Evolutionary conservation across 139 green algal genomes (phyloP).

Genomic region (Monoraphidium neglectum): DNA sequence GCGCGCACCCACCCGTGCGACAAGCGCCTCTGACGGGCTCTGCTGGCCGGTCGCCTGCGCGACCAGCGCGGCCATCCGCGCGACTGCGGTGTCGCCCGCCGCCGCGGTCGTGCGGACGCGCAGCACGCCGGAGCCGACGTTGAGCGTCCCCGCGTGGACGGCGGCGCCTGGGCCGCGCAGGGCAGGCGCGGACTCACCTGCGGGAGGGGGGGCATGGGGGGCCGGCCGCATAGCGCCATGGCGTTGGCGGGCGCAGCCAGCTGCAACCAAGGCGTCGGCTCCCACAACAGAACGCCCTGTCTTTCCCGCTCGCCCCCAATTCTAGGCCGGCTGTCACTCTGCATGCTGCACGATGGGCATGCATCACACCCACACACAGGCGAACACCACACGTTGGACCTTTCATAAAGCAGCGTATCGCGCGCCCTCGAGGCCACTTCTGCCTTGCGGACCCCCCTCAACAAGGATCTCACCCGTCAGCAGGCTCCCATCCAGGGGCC

Average conservation of each 20-base stretch:
- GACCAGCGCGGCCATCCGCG: constrained; percentile 65
- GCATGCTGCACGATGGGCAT: constrained; percentile 14
- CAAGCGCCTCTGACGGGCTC: constrained; percentile 45
- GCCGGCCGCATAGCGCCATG: neutral
- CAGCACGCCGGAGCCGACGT: constrained; percentile 47
- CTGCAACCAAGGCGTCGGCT: neutral
- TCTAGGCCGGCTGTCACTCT: neutral
- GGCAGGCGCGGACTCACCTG: constrained; percentile 48
- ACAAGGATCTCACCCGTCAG: constrained; percentile 85
- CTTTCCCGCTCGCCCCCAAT: neutral
- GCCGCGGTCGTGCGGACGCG: constrained; percentile 46
- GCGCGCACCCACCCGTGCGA: neutral
- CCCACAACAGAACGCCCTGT: neutral
- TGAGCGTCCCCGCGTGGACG: constrained; percentile 63
- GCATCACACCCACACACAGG: neutral
- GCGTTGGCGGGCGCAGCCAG: neutral
- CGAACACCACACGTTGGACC: too few species aligned
- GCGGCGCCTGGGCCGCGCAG: constrained; percentile 40
- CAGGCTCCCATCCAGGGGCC: constrained; percentile 67
- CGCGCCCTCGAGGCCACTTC: too few species aligned
- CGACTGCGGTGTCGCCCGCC: constrained; percentile 59
- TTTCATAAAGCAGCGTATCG: too few species aligned
- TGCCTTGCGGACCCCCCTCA: too few species aligned
- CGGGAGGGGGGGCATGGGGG: neutral
- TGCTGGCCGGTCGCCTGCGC: constrained; percentile 53